These are phyloP conservation scores for Hypoxylon lienhwacheense DNA, from an alignment of 495 filamentous ascomycete species.

Conservation along the genomic window DNA sequence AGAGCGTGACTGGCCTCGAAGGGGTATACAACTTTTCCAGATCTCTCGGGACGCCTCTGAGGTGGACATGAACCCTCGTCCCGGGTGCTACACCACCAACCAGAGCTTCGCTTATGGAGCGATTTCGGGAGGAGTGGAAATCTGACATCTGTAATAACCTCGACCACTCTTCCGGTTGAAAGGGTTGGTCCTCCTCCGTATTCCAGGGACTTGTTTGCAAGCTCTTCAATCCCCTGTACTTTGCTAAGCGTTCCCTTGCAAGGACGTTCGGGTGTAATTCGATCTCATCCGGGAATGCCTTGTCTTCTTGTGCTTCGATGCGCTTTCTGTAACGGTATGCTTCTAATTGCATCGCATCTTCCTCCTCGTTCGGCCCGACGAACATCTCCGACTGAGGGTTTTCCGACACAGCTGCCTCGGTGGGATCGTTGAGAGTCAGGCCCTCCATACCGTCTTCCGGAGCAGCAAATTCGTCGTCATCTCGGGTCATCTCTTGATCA, in stretches of 20 bases:
- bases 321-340: constrained; percentile 76
- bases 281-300: constrained; percentile 96
- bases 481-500: constrained; percentile 65
- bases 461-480: constrained; percentile 52
- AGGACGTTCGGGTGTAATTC: constrained; percentile 87
- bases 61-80: constrained; percentile 75
- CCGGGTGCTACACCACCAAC: constrained; percentile 83
- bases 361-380: constrained; percentile 80
- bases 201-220: constrained; percentile 85
- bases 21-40: constrained; percentile 58
- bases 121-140: constrained; percentile 77
- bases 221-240: constrained; percentile 89
- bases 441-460: constrained; percentile 82
- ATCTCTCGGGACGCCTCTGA: constrained; percentile 69
- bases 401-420: constrained; percentile 79
- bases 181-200: constrained; percentile 77
- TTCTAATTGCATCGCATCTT: constrained; percentile 76
- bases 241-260: constrained; percentile 78
- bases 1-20: constrained; percentile 65
- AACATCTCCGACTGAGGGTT: constrained; percentile 91
- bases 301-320: constrained; percentile 80
- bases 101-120: constrained; percentile 74
- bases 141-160: constrained; percentile 80
- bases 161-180: constrained; percentile 87
- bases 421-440: constrained; percentile 65